Base-by-base conservation (phyloP, 2,329 filamentous ascomycete genomes). In the Fusarium luffae region DNA sequence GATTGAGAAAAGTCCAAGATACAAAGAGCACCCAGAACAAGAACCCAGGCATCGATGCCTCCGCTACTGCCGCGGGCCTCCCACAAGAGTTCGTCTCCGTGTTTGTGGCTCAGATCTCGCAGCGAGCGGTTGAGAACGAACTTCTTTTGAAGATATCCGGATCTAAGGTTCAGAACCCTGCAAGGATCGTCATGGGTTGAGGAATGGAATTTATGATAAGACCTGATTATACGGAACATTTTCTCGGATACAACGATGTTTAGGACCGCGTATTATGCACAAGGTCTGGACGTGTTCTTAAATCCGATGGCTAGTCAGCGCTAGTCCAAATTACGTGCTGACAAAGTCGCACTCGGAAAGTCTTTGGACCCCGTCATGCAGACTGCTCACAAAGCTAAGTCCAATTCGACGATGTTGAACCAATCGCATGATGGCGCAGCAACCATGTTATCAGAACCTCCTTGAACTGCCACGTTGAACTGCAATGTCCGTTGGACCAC, bases 191-290 rank as follows among this genome's bases (percentile, higher is more conserved):
- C 30, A 32, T 1, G 30, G 3, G 4, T 32, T 16, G 7, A 32
- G 13, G 7, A 7, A 16, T 14, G 13, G 7, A 32, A 4, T 7
- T 1, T 32, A 3, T 32, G 30, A 11, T 4, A 16, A 1, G 7
- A 9, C 30, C 7, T 32, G 30, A 32, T 23, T 23, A 32, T 32
- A 32, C 14, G 7, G 30, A 32, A 14, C 16, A 8, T 8, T 32
- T 8, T 9, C 4, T 37, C 32, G 32, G 32, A 6, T 10, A 5
- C 32, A 37, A 18, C 1, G 3, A n/a, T n/a, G 9, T 10, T n/a
- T 37, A n/a, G 18, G 5, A 11, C 18, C 34, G 34, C 18, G 10
- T n/a, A 37, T 37, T 37, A 37, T 37, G 34, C 34, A 37, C 10
- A n/a, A 37, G 34, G 10, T 12, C 3, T 37, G 34, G 34, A n/a